Evolutionary conservation across 1,139 yeast genomes (phyloP).

Genomic region (Pichiaceae sp.): DNA sequence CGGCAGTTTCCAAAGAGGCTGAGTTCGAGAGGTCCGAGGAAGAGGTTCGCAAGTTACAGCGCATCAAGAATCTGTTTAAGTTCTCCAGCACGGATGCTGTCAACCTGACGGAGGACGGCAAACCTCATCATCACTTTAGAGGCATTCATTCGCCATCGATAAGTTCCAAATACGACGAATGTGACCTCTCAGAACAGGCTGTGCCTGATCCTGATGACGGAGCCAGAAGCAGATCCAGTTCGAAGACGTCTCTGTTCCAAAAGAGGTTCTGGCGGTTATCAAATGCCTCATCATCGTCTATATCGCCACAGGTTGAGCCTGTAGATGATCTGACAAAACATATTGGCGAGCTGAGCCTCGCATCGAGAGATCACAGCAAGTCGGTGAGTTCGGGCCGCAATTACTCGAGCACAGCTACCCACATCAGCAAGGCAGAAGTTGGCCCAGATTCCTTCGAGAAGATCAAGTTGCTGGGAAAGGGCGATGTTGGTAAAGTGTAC

Average conservation of each 20-base stretch:
- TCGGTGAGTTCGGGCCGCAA: slow-evolving; percentile 42
- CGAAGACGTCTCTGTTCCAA: slow-evolving; percentile 1
- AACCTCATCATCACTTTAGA: neutral
- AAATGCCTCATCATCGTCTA: neutral
- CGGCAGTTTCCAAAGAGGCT: neutral
- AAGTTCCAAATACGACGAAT: neutral
- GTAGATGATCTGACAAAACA: slow-evolving; percentile 39
- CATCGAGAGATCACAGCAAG: slow-evolving; percentile 5
- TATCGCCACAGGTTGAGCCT: slow-evolving; percentile 1
- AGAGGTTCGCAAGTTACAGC: neutral
- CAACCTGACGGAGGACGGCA: neutral
- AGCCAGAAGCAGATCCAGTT: neutral
- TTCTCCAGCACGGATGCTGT: slow-evolving; percentile 11
- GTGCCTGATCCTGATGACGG: neutral
- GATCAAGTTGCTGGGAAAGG: slow-evolving; percentile 81
- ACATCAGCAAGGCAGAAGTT: slow-evolving; percentile 71
- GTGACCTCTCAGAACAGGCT: slow-evolving; percentile 2
- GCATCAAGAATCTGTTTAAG: slow-evolving; percentile 22
- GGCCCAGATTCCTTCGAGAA: slow-evolving; percentile 84
- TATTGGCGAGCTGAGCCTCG: slow-evolving; percentile 42
- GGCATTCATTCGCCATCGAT: neutral
- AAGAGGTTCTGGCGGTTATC: slow-evolving; percentile 2
- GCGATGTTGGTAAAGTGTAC: slow-evolving; percentile 96
- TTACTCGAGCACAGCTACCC: slow-evolving; percentile 65
- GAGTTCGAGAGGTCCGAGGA: neutral